Conservation (phyloP, 495 filamentous ascomycete genomes). For the Pyronema domesticum region DNA sequence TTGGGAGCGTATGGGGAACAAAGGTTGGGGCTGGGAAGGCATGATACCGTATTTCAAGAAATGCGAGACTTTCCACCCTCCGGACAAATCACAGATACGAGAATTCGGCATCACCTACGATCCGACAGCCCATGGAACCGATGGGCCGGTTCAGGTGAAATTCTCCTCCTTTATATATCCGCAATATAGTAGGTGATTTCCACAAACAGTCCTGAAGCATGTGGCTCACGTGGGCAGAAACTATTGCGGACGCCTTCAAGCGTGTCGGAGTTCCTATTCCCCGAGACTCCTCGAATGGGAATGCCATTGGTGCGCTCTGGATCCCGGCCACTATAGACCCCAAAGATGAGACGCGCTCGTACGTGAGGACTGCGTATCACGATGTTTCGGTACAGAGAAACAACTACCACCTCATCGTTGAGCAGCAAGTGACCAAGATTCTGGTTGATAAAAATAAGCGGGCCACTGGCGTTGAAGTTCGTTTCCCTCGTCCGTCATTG, state of each 20-base stretch:
- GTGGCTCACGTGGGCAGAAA: background rate
- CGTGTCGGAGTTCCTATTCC: constrained; percentile 33
- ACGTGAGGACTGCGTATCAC: constrained; percentile 24
- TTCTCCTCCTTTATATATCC: constrained; percentile 37
- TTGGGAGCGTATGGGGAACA: constrained; percentile 42
- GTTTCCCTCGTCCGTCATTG: background rate
- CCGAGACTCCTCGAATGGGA: constrained; percentile 32
- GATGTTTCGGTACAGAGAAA: constrained; percentile 13
- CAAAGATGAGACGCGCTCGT: constrained; percentile 27
- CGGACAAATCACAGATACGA: constrained; percentile 23
- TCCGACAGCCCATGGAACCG: constrained; percentile 24
- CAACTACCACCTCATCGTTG: constrained; percentile 26
- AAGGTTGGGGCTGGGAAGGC: constrained; percentile 44
- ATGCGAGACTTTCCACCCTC: constrained; percentile 31
- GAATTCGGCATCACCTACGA: constrained; percentile 30
- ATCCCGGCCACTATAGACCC: constrained; percentile 31
- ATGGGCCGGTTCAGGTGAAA: constrained; percentile 32
- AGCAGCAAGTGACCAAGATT: constrained; percentile 20
- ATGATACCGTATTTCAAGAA: constrained; percentile 43
- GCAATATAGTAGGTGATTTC: constrained; percentile 6
- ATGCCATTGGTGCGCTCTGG: constrained; percentile 31
- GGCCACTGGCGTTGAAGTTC: constrained; percentile 2
- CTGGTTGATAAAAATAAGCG: constrained; percentile 8
- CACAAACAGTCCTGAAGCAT: background rate
- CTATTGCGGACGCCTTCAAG: constrained; percentile 28